phyloP scores from a whole-genome alignment of 1,139 yeast genomes.

The Casaregolazyma suthepensis region DNA sequence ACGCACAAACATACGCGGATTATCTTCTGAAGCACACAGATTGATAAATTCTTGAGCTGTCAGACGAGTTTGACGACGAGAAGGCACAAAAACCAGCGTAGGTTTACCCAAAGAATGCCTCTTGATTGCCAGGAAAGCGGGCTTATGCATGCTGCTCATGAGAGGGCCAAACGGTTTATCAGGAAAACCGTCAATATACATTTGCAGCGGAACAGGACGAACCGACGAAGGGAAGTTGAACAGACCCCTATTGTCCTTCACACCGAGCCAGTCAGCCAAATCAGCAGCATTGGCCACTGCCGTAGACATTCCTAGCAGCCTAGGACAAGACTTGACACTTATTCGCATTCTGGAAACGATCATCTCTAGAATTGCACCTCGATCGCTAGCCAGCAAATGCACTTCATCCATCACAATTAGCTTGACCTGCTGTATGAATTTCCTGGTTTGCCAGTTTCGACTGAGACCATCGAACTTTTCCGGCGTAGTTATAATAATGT shows the following conservation, averaged over 20 bases:
- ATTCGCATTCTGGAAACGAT: conserved; percentile 97
- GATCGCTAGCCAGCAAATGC: conserved; percentile 91
- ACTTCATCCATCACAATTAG: conserved; percentile 97
- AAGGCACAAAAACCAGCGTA: conserved; percentile 89
- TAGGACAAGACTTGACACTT: conserved; percentile 65
- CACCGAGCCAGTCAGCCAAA: conserved; percentile 97
- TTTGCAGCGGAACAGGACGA: conserved; percentile 94
- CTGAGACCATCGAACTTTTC: conserved; percentile 98
- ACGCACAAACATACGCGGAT: conserved; percentile 79
- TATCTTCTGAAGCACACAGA: conserved; percentile 88
- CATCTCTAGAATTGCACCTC: conserved; percentile 98
- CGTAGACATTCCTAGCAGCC: conserved; percentile 91
- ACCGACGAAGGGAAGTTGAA: conserved; percentile 94
- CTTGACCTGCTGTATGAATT: conserved; percentile 85
- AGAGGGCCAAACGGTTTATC: conserved; percentile 89
- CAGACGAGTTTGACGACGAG: conserved; percentile 92
- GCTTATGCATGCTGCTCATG: conserved; percentile 98
- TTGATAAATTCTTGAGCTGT: conserved; percentile 93
- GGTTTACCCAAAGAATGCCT: conserved; percentile 94
- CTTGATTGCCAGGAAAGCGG: conserved; percentile 93
- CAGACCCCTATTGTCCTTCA: conserved; percentile 60
- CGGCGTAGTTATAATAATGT: conserved; percentile 92
- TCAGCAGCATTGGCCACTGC: conserved; percentile 98
- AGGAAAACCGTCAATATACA: conserved; percentile 97
- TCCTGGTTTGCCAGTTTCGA: conserved; percentile 95